Base-by-base conservation (phyloP, 352 stramenopile species). In the Peronospora tabacina region DNA sequence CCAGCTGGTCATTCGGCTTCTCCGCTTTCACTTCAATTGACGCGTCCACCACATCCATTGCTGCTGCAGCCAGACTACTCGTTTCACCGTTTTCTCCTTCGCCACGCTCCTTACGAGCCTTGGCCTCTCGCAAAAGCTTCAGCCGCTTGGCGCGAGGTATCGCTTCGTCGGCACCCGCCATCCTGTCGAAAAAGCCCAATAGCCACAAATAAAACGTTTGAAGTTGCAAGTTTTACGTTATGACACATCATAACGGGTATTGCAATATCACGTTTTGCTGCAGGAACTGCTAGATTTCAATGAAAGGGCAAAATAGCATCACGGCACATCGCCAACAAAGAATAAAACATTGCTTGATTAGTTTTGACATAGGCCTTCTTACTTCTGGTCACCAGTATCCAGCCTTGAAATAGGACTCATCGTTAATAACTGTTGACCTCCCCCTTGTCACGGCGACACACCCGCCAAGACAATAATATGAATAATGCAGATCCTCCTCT, bases 61-160 rank as follows among this genome's bases (percentile, higher is more conserved):
- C 24, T 0, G 35, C 49, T 2, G 50, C 46, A 1, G 40, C 34
- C 3, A 50, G 13, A 7, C 11, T 26, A 0, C 16, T 47, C 11
- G 60, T 50, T 19, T 66, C 47, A 9, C 19, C 33, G 48, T 72
- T 67, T 10, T 49, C 55, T 22, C 55, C 55, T 30, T 78, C 61
- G 19, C 70, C 38, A 12, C 65, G 57, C 49, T 88, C 75, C 48
- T 93, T 93, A 49, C 79, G 79, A 56, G 71, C 62, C 46, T 88
- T 91, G 34, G 80, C 80, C 59, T 93, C 82, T 32, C 80, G 77
- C 55, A 93, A 72, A 51, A 90, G 63, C 72, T 88, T 89, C 7
- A 93, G 52, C 30, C 82, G 80, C 76, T 93, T 93, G 37, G 77
- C 80, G 44, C 82, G 82, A 53, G 75, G 71, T 70, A 87, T 76